Evolutionary conservation across 306 rosid genomes (phyloP), one percentile per base, ranked within the genome.

Genomic region (Medicago ruthenica): DNA sequence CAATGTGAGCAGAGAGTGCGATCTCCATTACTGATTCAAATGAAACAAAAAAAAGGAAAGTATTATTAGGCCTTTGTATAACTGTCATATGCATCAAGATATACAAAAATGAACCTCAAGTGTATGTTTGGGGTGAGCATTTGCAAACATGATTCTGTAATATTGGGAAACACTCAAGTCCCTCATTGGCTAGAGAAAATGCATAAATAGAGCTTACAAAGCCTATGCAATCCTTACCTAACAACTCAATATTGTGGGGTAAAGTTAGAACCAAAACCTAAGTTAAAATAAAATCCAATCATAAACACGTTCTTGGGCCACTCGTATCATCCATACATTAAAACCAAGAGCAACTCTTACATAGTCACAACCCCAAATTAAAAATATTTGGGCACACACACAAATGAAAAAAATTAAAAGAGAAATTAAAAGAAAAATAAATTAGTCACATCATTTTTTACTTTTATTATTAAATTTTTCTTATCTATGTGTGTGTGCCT

Each of bases 1-100:
- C 98, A 95, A 76, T 95, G 97, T 48, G 89, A 73, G 78, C 97
- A 92, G 64, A 95, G 86, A 10, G 95, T 89, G 79, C 15, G 85
- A 40, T 86, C 75, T 22, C 81, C 78, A n/a, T 77, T 84, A 70
- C 98, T 95, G 90, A 76, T 67, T 58, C 78, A 77, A 71, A 79
- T 44, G 22, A 65, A 68, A 80, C 82, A 41, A 31, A 64, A 76
- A 71, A 17, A 53, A 77, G 58, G 55, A 14, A 37, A 22, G 21
- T 58, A 60, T 41, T 66, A 53, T 67, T 72, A 76, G 73, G 48
- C 27, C 66, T 18, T 27, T 62, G 53, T 14, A 59, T 9, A 76
- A 34, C 22, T 42, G 58, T 17, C 62, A 17, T 7, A 40, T 51
- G 73, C 18, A 82, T 73, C 54, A 14, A 60, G 54, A 67, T 36